phyloP scores from a whole-genome alignment of 2,329 filamentous ascomycete genomes.

The Fusarium sp. region DNA sequence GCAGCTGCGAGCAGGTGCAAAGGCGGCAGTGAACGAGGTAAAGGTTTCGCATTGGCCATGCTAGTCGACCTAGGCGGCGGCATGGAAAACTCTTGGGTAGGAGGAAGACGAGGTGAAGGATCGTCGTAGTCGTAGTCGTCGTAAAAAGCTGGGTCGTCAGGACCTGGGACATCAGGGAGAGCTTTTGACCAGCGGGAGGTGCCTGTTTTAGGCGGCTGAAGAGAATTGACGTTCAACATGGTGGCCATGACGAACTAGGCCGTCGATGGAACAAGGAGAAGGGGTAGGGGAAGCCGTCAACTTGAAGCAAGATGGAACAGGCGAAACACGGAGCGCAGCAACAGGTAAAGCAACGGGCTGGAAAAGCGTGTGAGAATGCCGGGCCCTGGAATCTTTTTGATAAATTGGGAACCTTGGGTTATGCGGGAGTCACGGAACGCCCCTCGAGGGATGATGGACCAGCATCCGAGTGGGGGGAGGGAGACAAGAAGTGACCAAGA shows the following conservation, averaged over 20 bases:
- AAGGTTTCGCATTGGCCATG: constrained; percentile 40
- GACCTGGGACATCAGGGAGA: constrained; percentile 61
- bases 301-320: constrained; percentile 41
- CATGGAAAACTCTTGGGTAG: constrained; percentile 39
- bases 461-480: constrained; percentile 35
- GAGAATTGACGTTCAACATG: constrained; percentile 40
- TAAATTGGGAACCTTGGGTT: constrained; percentile 15
- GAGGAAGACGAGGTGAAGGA: constrained; percentile 32
- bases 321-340: constrained; percentile 42
- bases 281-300: constrained; percentile 29
- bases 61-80: constrained; percentile 42
- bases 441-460: constrained; percentile 32
- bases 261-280: constrained; percentile 13
- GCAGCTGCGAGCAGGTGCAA: constrained; percentile 39
- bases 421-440: constrained; percentile 25
- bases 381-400: constrained; percentile 38
- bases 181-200: constrained; percentile 70
- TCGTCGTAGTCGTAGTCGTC: constrained; percentile 35
- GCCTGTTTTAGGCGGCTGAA: constrained; percentile 52
- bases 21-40: constrained; percentile 40
- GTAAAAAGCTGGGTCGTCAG: constrained; percentile 38
- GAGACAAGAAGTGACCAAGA: constrained; percentile 17
- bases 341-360: constrained; percentile 31
- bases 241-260: constrained; percentile 36
- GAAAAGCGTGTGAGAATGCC: constrained; percentile 26